Conservation (phyloP, 768 basidiomycete species). For the Crucibulum laeve region DNA sequence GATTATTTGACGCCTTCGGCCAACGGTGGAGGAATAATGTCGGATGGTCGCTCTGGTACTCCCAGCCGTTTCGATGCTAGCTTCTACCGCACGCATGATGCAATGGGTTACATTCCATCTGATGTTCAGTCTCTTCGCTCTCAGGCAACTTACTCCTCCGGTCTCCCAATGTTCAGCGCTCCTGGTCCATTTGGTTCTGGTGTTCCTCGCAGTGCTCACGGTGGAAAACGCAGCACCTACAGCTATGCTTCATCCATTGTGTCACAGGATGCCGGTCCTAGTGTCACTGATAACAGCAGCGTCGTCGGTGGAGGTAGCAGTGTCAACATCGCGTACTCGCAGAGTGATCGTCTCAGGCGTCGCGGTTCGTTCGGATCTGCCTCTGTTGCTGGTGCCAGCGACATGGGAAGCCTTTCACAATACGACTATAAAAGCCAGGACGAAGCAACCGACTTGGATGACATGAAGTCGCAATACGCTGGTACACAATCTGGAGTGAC, state of each 20-base stretch:
- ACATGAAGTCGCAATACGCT: slow-evolving; percentile 86
- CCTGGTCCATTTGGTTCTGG: slow-evolving; percentile 69
- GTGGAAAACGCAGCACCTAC: slow-evolving; percentile 73
- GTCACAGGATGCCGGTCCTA: slow-evolving; percentile 83
- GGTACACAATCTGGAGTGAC: slow-evolving; percentile 84
- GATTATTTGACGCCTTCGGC: slow-evolving; percentile 56
- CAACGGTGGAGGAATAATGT: slow-evolving; percentile 32
- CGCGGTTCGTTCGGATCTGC: slow-evolving; percentile 68
- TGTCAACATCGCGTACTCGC: slow-evolving; percentile 74
- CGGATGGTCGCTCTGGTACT: slow-evolving; percentile 75
- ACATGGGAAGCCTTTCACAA: slow-evolving; percentile 74
- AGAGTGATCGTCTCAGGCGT: slow-evolving; percentile 83
- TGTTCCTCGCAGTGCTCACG: slow-evolving; percentile 57
- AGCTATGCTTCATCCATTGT: slow-evolving; percentile 90
- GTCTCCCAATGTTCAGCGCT: slow-evolving; percentile 77
- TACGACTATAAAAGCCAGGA: slow-evolving; percentile 90
- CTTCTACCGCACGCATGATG: slow-evolving; percentile 95
- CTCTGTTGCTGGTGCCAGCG: slow-evolving; percentile 70
- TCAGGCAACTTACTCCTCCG: slow-evolving; percentile 93
- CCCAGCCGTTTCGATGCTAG: slow-evolving; percentile 93
- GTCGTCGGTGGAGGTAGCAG: slow-evolving; percentile 52
- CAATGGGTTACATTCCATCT: slow-evolving; percentile 89
- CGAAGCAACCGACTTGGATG: slow-evolving; percentile 73
- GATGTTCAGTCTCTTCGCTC: slow-evolving; percentile 95
- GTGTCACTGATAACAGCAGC: slow-evolving; percentile 55